Evolutionary conservation across 768 basidiomycete species (phyloP).

Genomic region (Tulasnella sp.): DNA sequence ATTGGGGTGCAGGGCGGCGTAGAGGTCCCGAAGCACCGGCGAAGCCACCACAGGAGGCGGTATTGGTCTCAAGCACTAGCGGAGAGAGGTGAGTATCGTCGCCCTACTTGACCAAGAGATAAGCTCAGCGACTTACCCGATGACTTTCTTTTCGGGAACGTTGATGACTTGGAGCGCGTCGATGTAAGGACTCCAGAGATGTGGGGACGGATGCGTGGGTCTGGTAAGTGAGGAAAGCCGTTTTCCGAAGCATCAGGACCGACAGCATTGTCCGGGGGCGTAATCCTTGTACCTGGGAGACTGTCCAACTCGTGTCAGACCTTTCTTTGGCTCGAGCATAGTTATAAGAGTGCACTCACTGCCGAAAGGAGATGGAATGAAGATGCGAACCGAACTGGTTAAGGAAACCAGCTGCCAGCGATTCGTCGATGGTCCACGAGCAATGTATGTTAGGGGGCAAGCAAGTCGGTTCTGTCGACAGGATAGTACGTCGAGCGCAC

Average conservation of each 20-base stretch:
- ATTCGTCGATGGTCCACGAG: slow-evolving; percentile 43
- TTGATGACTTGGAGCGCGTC: background rate
- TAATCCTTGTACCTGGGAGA: slow-evolving; percentile 21
- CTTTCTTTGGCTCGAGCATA: background rate
- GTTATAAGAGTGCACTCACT: background rate
- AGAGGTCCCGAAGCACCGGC: slow-evolving; percentile 61
- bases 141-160: background rate
- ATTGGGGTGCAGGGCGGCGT: slow-evolving; percentile 63
- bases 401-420: slow-evolving; percentile 44
- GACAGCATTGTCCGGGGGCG: background rate
- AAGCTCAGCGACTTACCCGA: slow-evolving; percentile 1
- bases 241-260: background rate
- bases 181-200: slow-evolving; percentile 24
- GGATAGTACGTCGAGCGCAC: slow-evolving; percentile 17
- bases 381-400: slow-evolving; percentile 39
- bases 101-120: too few relatives aligned
- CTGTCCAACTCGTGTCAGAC: background rate
- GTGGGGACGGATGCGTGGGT: slow-evolving; percentile 10
- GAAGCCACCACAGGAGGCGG: slow-evolving; percentile 58
- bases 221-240: slow-evolving; percentile 25
- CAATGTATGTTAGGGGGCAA: slow-evolving; percentile 46
- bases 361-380: slow-evolving; percentile 1
- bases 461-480: slow-evolving; percentile 38
- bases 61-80: slow-evolving; percentile 50
- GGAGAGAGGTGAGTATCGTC: too few relatives aligned